A percentile compares a stretch with the other conserved stretches of the same genome.
phyloP scores from a whole-genome alignment of 2,329 filamentous ascomycete genomes.

The Myriosclerotinia scirpicola region DNA sequence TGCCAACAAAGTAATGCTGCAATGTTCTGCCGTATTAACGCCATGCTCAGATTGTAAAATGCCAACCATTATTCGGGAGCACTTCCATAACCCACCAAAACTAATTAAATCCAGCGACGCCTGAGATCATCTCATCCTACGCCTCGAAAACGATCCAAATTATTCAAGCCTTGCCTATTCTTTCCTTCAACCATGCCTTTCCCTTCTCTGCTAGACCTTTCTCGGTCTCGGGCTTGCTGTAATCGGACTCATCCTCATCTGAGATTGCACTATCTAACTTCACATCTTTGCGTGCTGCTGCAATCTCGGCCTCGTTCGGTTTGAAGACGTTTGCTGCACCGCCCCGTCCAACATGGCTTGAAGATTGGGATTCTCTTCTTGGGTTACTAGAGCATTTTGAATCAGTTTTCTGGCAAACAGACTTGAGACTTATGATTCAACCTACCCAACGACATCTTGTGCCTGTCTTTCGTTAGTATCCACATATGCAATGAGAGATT shows the following conservation, averaged over 20 bases:
- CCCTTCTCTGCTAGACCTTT: constrained; percentile 52
- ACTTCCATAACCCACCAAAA: background rate
- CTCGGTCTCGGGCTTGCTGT: constrained; percentile 23
- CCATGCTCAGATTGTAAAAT: background rate
- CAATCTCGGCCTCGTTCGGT: constrained; percentile 42
- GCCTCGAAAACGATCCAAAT: background rate
- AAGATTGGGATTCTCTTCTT: constrained; percentile 57
- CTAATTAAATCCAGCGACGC: constrained; percentile 16
- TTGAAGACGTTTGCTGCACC: constrained; percentile 71
- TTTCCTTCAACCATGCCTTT: constrained; percentile 46
- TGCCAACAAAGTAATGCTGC: background rate
- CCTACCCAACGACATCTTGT: constrained; percentile 78
- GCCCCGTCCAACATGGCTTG: constrained; percentile 69
- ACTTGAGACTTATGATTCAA: background rate
- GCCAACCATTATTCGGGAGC: background rate
- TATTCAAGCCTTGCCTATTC: constrained; percentile 12
- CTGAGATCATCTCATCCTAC: constrained; percentile 5
- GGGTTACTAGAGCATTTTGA: constrained; percentile 25
- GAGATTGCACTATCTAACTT: constrained; percentile 36
- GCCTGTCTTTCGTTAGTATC: constrained; percentile 42
- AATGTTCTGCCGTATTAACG: background rate
- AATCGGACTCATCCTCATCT: constrained; percentile 30
- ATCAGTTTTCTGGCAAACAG: constrained; percentile 2
- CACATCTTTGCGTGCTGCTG: constrained; percentile 37
- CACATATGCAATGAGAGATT: background rate